phyloP scores from a whole-genome alignment of 768 basidiomycete species.

The Collybia sordida region DNA sequence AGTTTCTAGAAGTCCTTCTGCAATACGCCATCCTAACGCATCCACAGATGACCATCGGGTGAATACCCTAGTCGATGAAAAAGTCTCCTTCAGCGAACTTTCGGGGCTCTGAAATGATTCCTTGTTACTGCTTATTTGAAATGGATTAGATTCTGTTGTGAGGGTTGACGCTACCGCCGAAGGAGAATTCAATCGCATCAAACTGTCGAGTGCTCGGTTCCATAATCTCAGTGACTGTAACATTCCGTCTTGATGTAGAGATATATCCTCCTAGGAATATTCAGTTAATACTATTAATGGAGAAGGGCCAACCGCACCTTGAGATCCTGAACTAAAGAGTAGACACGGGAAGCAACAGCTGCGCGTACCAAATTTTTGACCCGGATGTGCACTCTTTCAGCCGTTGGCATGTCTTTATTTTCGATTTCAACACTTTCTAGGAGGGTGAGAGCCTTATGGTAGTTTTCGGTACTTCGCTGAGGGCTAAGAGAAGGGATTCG shows the following conservation, averaged over 20 bases:
- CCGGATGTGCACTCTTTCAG: slow-evolving; percentile 57
- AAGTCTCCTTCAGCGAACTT: slow-evolving; percentile 15
- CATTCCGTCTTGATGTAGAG: slow-evolving; percentile 53
- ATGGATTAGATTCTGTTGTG: slow-evolving; percentile 53
- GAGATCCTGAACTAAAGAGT: slow-evolving; percentile 65
- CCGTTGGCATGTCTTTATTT: slow-evolving; percentile 50
- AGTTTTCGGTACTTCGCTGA: slow-evolving; percentile 43
- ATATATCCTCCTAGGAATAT: slow-evolving; percentile 55
- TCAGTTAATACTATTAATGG: slow-evolving; percentile 5
- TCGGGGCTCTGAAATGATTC: slow-evolving; percentile 33
- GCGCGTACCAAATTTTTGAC: slow-evolving; percentile 63
- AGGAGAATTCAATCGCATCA: slow-evolving; percentile 56
- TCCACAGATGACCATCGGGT: slow-evolving; percentile 40
- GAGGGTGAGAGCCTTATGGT: slow-evolving; percentile 58
- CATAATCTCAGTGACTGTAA: slow-evolving; percentile 75
- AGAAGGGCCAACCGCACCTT: slow-evolving; percentile 41
- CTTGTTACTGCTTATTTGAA: slow-evolving; percentile 46
- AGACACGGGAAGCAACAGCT: slow-evolving; percentile 70
- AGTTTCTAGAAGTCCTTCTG: slow-evolving; percentile 66
- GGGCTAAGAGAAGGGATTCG: slow-evolving; percentile 1
- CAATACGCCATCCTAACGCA: slow-evolving; percentile 73
- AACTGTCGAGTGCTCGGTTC: slow-evolving; percentile 74
- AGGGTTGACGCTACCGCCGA: slow-evolving; percentile 18
- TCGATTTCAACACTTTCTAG: slow-evolving; percentile 38
- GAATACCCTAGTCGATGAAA: slow-evolving; percentile 23